Conservation (phyloP, 768 basidiomycete species). For the Mycena crocata region DNA sequence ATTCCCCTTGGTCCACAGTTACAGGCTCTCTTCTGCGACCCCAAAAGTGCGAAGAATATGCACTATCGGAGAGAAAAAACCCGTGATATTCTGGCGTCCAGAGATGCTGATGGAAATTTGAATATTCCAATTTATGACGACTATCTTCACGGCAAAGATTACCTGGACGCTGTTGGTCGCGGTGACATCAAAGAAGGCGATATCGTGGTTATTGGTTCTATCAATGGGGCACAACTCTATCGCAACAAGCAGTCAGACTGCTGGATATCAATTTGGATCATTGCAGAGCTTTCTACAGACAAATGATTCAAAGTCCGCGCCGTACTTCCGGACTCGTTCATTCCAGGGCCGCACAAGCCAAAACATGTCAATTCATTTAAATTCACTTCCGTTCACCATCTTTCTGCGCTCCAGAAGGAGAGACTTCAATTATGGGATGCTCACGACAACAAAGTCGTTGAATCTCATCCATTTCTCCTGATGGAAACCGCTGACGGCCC, state of each 20-base stretch:
- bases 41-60: slow-evolving; percentile 32
- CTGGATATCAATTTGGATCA: slow-evolving; percentile 1
- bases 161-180: neutral
- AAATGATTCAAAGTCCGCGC: neutral
- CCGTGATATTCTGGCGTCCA: neutral
- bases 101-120: neutral
- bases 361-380: neutral
- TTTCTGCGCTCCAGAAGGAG: neutral
- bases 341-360: neutral
- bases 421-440: slow-evolving; percentile 35
- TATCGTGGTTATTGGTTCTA: neutral
- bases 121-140: neutral
- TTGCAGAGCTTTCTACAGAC: neutral
- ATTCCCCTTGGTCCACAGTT: slow-evolving; percentile 51
- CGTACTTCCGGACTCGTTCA: neutral
- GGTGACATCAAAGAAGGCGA: neutral
- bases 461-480: slow-evolving; percentile 32
- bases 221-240: neutral
- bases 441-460: neutral
- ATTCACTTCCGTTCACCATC: neutral
- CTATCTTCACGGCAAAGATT: neutral
- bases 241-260: slow-evolving; percentile 2
- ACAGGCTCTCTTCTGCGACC: slow-evolving; percentile 41
- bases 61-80: neutral
- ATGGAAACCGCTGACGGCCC: slow-evolving; percentile 39